Evolutionary conservation across 2,329 filamentous ascomycete genomes (phyloP), one percentile per base, ranked within the genome.

Genomic region (Neonectria coccinea): DNA sequence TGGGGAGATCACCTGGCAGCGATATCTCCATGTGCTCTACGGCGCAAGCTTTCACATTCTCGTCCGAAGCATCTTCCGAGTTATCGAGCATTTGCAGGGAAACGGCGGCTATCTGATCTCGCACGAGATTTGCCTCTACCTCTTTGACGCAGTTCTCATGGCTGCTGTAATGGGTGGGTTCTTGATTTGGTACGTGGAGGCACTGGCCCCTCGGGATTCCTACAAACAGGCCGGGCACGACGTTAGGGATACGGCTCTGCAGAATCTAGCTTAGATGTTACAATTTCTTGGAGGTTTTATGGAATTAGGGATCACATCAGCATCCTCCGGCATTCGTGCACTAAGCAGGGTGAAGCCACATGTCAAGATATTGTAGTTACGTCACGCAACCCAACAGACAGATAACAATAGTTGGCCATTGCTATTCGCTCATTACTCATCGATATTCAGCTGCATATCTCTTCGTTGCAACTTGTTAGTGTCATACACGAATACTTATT

Each of bases 71-170:
- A 66, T 84, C 20, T 83, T 85, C 56, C 78, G 84, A 7, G 78
- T 83, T 2, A 65, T 85, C 5, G 84, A 86, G 69, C 86, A 85
- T 62, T 63, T 79, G 0, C 76, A 82, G 64, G 82, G 82, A 1
- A 76, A 80, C 8, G 71, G 59, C 0, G 82, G 82, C 0, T 81
- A 78, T 9, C 67, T 83, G 0, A 76, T 83, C 47, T 76, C 73
- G 2, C 78, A 81, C 39, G 82, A 84, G 66, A 67, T 72, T 1
- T 81, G 77, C 39, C 70, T 83, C 0, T 84, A 83, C 55, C 58
- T 83, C n/a, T 83, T 84, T 41, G 82, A 84, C 60, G 76, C 80
- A 0, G 56, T 75, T 2, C 73, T 79, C 3, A 84, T 84, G 81
- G 74, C 70, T 5, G 8, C 75, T 5, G 81, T 83, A 3, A 78